phyloP scores from a whole-genome alignment of 345 rosid species.

The Reutealis trisperma region DNA sequence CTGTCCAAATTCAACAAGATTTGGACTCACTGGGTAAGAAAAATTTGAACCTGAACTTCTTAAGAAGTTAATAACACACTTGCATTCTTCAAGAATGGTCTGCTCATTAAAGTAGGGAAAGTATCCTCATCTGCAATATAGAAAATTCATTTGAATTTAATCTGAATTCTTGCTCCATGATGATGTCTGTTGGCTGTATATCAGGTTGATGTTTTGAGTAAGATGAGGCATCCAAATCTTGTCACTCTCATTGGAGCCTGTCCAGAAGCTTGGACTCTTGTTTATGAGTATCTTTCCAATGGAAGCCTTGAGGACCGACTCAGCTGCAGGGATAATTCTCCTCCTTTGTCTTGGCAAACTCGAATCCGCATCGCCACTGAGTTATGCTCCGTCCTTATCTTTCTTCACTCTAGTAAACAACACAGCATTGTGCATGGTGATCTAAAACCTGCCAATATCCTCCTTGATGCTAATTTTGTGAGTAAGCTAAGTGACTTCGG shows the following conservation, averaged over 20 bases:
- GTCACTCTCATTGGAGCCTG: conserved; percentile 86
- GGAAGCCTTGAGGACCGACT: conserved; percentile 97
- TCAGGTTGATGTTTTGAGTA: conserved; percentile 84
- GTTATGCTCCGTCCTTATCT: conserved; percentile 76
- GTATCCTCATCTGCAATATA: conserved; percentile 1
- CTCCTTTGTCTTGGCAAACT: conserved; percentile 87
- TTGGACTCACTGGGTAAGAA: neutral
- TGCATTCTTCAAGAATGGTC: neutral
- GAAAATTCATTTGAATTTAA: neutral
- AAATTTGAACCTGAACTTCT: neutral
- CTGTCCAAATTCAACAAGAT: neutral
- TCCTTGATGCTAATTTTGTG: conserved; percentile 70
- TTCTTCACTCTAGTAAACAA: conserved; percentile 83
- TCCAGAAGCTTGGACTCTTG: conserved; percentile 78
- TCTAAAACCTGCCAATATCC: conserved; percentile 82
- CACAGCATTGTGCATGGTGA: conserved; percentile 88
- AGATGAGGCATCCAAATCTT: conserved; percentile 85
- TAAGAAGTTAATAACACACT: neutral
- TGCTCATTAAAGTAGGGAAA: neutral
- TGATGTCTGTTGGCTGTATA: conserved; percentile 24
- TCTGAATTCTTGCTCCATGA: neutral
- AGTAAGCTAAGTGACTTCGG: conserved; percentile 92
- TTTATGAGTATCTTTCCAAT: conserved; percentile 81
- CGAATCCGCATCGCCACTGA: conserved; percentile 80
- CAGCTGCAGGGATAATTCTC: conserved; percentile 69